A percentile compares a stretch with the other conserved stretches of the same genome.
Conservation (phyloP, 768 basidiomycete genomes). For the Hysterangium stoloniferum region DNA sequence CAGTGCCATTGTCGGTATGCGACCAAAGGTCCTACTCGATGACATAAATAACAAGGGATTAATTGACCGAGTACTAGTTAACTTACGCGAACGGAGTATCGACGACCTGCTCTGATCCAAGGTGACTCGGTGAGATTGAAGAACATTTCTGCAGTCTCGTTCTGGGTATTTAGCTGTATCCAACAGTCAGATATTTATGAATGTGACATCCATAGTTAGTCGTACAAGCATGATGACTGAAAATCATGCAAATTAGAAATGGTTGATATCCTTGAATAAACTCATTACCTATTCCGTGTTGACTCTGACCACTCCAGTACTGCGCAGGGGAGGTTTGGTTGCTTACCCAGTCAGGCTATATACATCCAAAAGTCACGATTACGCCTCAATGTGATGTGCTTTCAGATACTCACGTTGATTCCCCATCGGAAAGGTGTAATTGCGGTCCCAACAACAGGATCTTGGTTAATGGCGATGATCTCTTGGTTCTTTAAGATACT, state of each 20-base stretch:
- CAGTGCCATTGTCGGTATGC: conserved; percentile 64
- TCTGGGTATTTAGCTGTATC: conserved; percentile 48
- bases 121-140: conserved; percentile 64
- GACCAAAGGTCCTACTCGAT: conserved; percentile 56
- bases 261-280: neutral
- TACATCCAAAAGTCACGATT: neutral
- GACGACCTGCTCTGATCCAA: conserved; percentile 60
- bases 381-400: neutral
- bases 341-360: neutral
- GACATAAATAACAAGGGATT: neutral
- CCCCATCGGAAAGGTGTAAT: conserved; percentile 67
- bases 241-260: neutral
- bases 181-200: neutral
- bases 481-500: conserved; percentile 55
- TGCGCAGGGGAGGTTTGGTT: conserved; percentile 54
- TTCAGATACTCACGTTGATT: conserved; percentile 40
- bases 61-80: conserved; percentile 1
- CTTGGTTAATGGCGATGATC: conserved; percentile 63
- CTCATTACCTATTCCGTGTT: conserved; percentile 41
- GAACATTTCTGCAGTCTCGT: conserved; percentile 47
- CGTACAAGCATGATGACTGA: conserved; percentile 55
- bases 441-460: conserved; percentile 50
- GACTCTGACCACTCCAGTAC: conserved; percentile 60
- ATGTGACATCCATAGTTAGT: neutral
- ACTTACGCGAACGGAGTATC: conserved; percentile 57